Percentiles rank a stretch among this genome's conserved stretches.
Evolutionary conservation across 176 grass and related monocot species (phyloP).

Genomic region (Dactylis glomerata): DNA sequence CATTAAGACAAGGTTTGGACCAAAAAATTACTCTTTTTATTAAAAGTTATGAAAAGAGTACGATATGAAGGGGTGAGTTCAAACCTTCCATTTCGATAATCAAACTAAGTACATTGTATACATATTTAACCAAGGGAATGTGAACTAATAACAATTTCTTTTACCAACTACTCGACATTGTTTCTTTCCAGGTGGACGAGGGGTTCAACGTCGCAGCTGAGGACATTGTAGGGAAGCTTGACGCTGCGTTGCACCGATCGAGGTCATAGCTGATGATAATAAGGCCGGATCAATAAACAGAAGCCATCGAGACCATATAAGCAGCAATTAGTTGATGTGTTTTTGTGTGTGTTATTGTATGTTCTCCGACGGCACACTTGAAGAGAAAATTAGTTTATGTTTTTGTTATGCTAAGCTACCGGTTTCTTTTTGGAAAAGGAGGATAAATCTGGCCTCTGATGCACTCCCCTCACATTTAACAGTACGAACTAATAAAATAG

Average conservation of each 20-base stretch:
- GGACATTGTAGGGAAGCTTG: slow-evolving; percentile 5
- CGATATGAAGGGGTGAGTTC: too few species aligned
- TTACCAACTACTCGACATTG: not conserved
- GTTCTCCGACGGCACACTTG: too few species aligned
- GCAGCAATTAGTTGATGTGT: too few species aligned
- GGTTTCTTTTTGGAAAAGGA: too few species aligned
- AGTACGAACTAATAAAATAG: too few species aligned
- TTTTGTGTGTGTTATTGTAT: too few species aligned
- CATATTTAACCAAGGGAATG: not conserved
- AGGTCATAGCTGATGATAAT: not conserved
- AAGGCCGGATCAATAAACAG: not conserved
- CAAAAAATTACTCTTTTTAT: too few species aligned
- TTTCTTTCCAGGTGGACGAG: slow-evolving; percentile 10
- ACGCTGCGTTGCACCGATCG: not conserved
- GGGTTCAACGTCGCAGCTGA: not conserved
- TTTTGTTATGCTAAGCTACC: not conserved
- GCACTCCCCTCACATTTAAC: too few species aligned
- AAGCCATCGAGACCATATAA: not conserved
- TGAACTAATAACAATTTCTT: not conserved
- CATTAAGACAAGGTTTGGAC: too few species aligned
- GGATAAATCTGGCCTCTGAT: too few species aligned
- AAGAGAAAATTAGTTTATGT: not conserved
- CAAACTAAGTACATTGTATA: not conserved
- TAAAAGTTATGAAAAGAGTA: too few species aligned
- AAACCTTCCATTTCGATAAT: not conserved